Base-by-base conservation (phyloP, 257 asterid genomes). In the Echium plantagineum region DNA sequence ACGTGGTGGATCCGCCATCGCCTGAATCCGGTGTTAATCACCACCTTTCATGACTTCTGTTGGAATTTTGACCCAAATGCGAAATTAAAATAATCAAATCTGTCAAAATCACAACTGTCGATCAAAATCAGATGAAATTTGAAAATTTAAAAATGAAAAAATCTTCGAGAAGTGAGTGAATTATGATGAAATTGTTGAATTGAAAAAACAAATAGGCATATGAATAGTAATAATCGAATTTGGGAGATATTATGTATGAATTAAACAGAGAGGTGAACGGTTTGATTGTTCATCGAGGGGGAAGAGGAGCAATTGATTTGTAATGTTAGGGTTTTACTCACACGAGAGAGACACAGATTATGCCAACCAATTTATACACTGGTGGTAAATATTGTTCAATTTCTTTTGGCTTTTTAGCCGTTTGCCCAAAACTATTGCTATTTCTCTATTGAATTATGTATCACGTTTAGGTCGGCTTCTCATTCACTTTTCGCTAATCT, bases 1-100 rank as follows among this genome's bases (percentile, higher is more conserved):
- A 71, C 66, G 71, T 64, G 90, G 94, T 86, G 76, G 85, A 84
- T 82, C 97, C 94, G 88, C 88, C 97, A 89, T 89, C 87, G 82
- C 81, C 84, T 60, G 69, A 54, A 58, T 63, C 21, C 65, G 56
- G 75, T 67, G 54, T 57, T 75, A 79, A 75, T 82, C 26, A 24
- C 26, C 26, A 24, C 26, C 26, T 24, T 24, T 3, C 26, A 24
- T 82, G 84, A 82, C 86, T 80, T 81, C 81, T 79, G 61, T 42
- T 42, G 17, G 28, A 10, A 17, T 66, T 26, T 51, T 15, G 17
- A 61, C 24, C 57, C 17, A n/a, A 55, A 48, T 42, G 15, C 19
- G 15, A 22, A 46, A 31, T 19, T 58, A 3, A 52, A 63, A 3
- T 13, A 26, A 9, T 31, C 21, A 5, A 24, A 54, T 57, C 35